Percentiles rank a stretch among this genome's conserved stretches.
Evolutionary conservation across 2,329 filamentous ascomycete genomes (phyloP).

Genomic region (Fusarium sp.): DNA sequence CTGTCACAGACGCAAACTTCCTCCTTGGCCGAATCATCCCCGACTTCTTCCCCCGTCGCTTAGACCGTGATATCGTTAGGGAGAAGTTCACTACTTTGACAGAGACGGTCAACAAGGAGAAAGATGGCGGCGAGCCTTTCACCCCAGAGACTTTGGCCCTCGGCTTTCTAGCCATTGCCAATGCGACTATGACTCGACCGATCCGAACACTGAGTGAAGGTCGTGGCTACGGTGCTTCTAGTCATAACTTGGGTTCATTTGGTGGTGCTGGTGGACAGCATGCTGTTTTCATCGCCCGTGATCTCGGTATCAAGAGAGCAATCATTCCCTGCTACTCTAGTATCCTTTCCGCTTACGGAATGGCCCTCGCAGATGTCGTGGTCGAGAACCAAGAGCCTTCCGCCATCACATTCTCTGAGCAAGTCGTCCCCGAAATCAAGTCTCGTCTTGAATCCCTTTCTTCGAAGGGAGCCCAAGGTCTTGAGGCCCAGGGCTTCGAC

Average conservation of each 20-base stretch:
- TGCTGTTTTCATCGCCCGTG: conserved; percentile 58
- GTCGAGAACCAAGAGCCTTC: conserved; percentile 58
- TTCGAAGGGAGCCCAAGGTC: conserved; percentile 39
- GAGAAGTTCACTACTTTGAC: conserved; percentile 60
- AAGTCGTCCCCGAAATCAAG: conserved; percentile 36
- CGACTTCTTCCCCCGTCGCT: conserved; percentile 71
- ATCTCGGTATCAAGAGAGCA: conserved; percentile 59
- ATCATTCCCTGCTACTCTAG: conserved; percentile 62
- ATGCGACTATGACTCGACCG: conserved; percentile 80
- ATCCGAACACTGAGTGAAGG: conserved; percentile 61
- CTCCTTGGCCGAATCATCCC: conserved; percentile 71
- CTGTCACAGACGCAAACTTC: conserved; percentile 80
- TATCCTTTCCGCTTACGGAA: conserved; percentile 62
- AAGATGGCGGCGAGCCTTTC: conserved; percentile 35
- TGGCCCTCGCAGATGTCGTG: conserved; percentile 61
- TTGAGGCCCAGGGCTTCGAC: conserved; percentile 55
- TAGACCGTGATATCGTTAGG: conserved; percentile 58
- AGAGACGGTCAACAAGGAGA: conserved; percentile 43
- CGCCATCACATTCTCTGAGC: conserved; percentile 47
- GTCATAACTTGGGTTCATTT: conserved; percentile 48
- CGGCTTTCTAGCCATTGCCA: conserved; percentile 80
- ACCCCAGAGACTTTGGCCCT: conserved; percentile 62
- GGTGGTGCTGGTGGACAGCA: conserved; percentile 60
- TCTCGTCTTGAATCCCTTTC: conserved; percentile 45
- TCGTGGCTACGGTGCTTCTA: conserved; percentile 46